phyloP scores from a whole-genome alignment of 495 filamentous ascomycete genomes.

The Saxophila tyrrhenica region DNA sequence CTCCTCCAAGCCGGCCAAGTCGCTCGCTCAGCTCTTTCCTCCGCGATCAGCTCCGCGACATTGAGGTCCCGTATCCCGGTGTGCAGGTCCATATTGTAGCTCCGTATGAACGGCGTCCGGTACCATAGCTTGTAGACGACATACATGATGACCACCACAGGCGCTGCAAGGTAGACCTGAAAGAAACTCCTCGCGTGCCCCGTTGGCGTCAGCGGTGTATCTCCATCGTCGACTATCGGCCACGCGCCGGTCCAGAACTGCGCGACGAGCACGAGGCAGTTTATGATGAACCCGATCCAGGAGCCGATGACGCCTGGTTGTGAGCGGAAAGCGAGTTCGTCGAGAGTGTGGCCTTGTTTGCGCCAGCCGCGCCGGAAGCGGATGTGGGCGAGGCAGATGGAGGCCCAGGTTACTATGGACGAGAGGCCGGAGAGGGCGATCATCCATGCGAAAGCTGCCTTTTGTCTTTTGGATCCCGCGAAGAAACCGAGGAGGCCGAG shows the following conservation, averaged over 20 bases:
- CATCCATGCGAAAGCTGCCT: constrained; percentile 72
- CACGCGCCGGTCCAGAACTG: constrained; percentile 91
- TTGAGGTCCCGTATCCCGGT: constrained; percentile 88
- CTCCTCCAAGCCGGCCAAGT: constrained; percentile 82
- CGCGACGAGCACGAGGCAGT: constrained; percentile 69
- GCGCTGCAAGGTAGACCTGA: constrained; percentile 64
- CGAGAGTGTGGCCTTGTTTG: constrained; percentile 53
- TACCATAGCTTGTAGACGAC: constrained; percentile 70
- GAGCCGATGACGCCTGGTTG: constrained; percentile 74
- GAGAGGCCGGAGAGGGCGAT: constrained; percentile 79
- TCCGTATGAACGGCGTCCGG: constrained; percentile 52
- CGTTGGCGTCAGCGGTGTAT: constrained; percentile 20
- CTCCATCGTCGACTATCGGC: constrained; percentile 50
- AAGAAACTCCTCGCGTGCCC: constrained; percentile 58
- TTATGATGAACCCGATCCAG: constrained; percentile 72
- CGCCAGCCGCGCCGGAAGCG: constrained; percentile 79
- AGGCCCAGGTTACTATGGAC: constrained; percentile 87
- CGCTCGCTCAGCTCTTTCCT: constrained; percentile 61
- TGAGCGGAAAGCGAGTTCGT: constrained; percentile 68
- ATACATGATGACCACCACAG: constrained; percentile 67
- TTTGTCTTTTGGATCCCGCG: constrained; percentile 52
- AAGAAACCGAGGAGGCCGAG: constrained; percentile 73
- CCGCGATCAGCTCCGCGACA: constrained; percentile 56
- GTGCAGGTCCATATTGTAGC: constrained; percentile 67
- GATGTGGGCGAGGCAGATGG: constrained; percentile 80